Evolutionary conservation across 345 rosid genomes (phyloP).

Genomic region (Citrus medica): DNA sequence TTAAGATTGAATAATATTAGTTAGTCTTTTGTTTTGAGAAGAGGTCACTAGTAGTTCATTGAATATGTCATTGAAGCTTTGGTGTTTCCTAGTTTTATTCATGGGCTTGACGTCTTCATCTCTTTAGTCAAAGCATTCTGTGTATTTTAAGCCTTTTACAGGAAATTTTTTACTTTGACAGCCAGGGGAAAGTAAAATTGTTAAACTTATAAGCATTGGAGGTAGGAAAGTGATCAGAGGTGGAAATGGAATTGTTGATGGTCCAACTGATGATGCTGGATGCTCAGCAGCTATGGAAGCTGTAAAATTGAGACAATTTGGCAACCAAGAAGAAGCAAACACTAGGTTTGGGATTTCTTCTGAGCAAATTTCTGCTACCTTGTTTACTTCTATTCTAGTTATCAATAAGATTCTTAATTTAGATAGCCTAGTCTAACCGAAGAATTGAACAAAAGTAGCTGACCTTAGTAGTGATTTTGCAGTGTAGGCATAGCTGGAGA

Average conservation of each 20-base stretch:
- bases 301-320: slow-evolving; percentile 38
- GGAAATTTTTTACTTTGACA: slow-evolving; percentile 35
- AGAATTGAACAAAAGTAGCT: slow-evolving; percentile 6
- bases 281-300: slow-evolving; percentile 42
- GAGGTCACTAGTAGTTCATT: background rate
- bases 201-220: slow-evolving; percentile 78
- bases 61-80: background rate
- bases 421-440: background rate
- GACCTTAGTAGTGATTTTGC: slow-evolving; percentile 32
- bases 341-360: slow-evolving; percentile 53
- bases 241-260: slow-evolving; percentile 76
- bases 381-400: slow-evolving; percentile 4
- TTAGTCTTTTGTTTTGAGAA: slow-evolving; percentile 1
- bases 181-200: slow-evolving; percentile 91
- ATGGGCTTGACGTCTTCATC: slow-evolving; percentile 1
- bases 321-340: slow-evolving; percentile 53
- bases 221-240: slow-evolving; percentile 78
- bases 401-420: slow-evolving; percentile 7
- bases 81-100: background rate
- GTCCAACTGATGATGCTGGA: slow-evolving; percentile 43
- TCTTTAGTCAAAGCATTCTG: background rate
- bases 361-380: slow-evolving; percentile 15
- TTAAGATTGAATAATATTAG: background rate
- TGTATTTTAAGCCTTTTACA: slow-evolving; percentile 3
- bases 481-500: slow-evolving; percentile 71